Base-by-base conservation (phyloP, 768 basidiomycete species). In the Gymnopilus dilepis region DNA sequence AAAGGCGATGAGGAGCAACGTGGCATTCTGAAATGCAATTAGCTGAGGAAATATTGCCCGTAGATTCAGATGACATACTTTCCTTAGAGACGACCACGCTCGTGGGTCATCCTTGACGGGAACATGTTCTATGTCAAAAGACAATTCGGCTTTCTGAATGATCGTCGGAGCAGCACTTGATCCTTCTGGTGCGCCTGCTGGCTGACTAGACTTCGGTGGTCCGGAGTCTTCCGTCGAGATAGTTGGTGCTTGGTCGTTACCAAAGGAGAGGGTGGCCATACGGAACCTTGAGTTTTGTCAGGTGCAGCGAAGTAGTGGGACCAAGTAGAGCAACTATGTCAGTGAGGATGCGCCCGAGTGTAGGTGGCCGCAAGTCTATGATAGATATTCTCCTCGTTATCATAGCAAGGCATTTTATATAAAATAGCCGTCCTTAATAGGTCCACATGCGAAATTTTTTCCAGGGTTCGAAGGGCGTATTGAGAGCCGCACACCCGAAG, bases 81-180 rank as follows among this genome's bases (percentile, higher is more conserved):
- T 90, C 65, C 84, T 80, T 33, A 79, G 53, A 28, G 65, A 59
- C 7, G 84, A 82, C 88, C 88, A 90, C 60, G 75, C 68, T 52
- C 86, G 81, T 12, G 88, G 89, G 70, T 90, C 88, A 62, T 90
- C 81, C 15, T 74, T 66, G 15, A 90, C 87, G 5, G 80, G 75
- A 51, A 78, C 73, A 68, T 84, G 84, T 64, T 85, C 84, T 50
- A 85, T 83, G 65, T 85, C 84, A 30, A 56, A 60, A 11, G 50
- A 43, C 17, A 47, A 34, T 6, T 56, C 37, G 5, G 53, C 58
- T 50, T 63, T 51, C 24, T 58, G 59, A 4, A 61, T 56, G n/a
- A 65, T 55, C 17, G 66, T 65, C 3, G 64, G 59, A 24, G 62
- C 43, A 24, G 56, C 47, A 40, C 28, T 50, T 19, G 17, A 45